phyloP scores from a whole-genome alignment of 805 yeast genomes.

The Yarrowia sp. region DNA sequence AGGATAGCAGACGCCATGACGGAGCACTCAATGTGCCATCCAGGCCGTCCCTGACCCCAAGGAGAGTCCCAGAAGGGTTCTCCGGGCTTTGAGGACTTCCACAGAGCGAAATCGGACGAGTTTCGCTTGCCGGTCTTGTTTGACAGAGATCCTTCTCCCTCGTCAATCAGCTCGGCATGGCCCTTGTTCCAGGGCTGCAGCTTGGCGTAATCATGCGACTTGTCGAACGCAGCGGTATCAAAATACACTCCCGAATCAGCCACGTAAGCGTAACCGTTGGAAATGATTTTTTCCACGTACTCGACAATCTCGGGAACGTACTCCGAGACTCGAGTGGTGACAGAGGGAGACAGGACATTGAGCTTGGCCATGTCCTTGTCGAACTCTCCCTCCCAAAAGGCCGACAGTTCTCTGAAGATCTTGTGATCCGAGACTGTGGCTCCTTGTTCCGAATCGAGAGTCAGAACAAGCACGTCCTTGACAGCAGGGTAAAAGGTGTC shows the following conservation, averaged over 20 bases:
- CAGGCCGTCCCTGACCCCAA: conserved; percentile 98
- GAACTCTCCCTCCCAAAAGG: conserved; percentile 84
- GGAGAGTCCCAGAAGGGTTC: conserved; percentile 95
- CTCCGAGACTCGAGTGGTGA: conserved; percentile 93
- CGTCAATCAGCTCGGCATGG: conserved; percentile 76
- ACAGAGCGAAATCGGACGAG: conserved; percentile 86
- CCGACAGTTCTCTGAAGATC: conserved; percentile 75
- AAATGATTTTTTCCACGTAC: conserved; percentile 71
- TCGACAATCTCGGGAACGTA: conserved; percentile 88
- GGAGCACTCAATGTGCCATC: conserved; percentile 99
- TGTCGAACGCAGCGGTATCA: conserved; percentile 82
- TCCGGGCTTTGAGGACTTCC: conserved; percentile 96
- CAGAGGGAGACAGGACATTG: conserved; percentile 79
- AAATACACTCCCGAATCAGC: conserved; percentile 83
- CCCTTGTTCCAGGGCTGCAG: conserved; percentile 98
- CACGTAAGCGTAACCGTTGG: conserved; percentile 78
- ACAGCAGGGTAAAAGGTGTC: conserved; percentile 47
- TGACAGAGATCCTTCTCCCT: conserved; percentile 89
- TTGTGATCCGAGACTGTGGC: conserved; percentile 77
- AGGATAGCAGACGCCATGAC: conserved; percentile 94
- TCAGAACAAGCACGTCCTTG: conserved; percentile 75
- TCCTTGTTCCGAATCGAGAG: conserved; percentile 71
- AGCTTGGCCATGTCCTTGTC: conserved; percentile 81
- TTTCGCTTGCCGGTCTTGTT: conserved; percentile 61
- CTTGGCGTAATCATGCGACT: conserved; percentile 84